Evolutionary conservation across 1,139 yeast genomes (phyloP).

Genomic region (Suhomyces terraborum): DNA sequence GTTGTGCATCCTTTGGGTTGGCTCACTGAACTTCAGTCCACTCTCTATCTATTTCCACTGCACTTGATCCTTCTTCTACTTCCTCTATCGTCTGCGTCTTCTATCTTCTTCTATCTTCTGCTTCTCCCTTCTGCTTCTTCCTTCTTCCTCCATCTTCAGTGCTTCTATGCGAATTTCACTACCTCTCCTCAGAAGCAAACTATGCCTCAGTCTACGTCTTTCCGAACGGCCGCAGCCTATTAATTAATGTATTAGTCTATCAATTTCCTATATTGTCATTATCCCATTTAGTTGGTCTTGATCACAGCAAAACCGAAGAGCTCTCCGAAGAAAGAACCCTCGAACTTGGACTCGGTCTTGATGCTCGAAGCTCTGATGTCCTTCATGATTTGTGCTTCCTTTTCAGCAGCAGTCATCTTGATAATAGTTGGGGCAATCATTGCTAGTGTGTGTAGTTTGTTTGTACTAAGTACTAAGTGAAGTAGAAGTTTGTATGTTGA

Average conservation of each 20-base stretch:
- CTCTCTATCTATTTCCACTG: too few relatives aligned
- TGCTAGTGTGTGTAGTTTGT: constrained; percentile 13
- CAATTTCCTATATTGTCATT: not conserved
- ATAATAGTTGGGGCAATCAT: constrained; percentile 16
- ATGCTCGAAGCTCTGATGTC: constrained; percentile 42
- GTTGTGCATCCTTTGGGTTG: too few relatives aligned
- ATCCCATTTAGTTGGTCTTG: constrained; percentile 12
- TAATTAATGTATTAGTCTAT: not conserved
- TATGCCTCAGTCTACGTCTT: not conserved
- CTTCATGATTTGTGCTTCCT: constrained; percentile 52
- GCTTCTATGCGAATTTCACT: too few relatives aligned
- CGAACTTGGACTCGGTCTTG: constrained; percentile 45
- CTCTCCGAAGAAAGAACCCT: constrained; percentile 48
- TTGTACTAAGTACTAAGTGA: not conserved
- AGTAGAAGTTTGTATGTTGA: too few relatives aligned
- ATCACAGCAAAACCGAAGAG: constrained; percentile 38
- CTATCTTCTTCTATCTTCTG: too few relatives aligned
- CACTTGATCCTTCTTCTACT: too few relatives aligned
- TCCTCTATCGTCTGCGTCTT: too few relatives aligned
- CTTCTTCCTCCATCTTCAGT: too few relatives aligned
- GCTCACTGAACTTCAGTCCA: too few relatives aligned
- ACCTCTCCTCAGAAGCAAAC: too few relatives aligned
- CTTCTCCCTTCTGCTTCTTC: too few relatives aligned
- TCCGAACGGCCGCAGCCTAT: constrained; percentile 3
- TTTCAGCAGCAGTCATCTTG: constrained; percentile 31